Evolutionary conservation across 176 grass and related monocot species (phyloP).

Genomic region (Musa itinerans): DNA sequence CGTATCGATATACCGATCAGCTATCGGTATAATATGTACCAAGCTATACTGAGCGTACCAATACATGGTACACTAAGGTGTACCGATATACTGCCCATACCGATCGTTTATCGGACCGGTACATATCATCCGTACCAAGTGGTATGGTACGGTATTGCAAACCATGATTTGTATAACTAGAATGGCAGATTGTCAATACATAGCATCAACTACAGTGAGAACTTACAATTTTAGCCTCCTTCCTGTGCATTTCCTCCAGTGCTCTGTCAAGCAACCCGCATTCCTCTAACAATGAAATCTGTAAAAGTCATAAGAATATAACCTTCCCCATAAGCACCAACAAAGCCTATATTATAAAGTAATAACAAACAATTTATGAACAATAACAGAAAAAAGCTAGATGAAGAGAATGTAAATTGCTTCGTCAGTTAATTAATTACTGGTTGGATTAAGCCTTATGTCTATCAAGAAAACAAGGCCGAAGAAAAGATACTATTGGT

Average conservation of each 20-base stretch:
- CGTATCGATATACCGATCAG: too few species aligned
- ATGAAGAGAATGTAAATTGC: too few species aligned
- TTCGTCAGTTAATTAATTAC: not conserved
- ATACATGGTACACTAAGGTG: too few species aligned
- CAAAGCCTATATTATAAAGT: not conserved
- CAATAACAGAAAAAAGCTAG: too few species aligned
- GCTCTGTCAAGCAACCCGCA: conserved; percentile 69
- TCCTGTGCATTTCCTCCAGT: conserved; percentile 80
- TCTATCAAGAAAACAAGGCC: not conserved
- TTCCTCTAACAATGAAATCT: conserved; percentile 96
- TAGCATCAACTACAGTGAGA: conserved; percentile 5
- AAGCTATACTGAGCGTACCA: too few species aligned
- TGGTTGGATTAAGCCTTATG: not conserved
- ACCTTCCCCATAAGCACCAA: not conserved
- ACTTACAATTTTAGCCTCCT: conserved; percentile 85
- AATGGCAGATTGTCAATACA: not conserved
- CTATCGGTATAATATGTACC: too few species aligned
- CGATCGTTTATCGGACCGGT: too few species aligned
- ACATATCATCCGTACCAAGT: too few species aligned
- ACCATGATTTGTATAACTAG: not conserved
- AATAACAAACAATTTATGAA: too few species aligned
- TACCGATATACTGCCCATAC: too few species aligned
- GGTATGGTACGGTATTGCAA: too few species aligned
- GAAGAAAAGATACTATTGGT: too few species aligned
- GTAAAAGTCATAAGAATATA: not conserved